These are phyloP conservation scores for Phascolomyces articulosus DNA, from an alignment of 371 early-diverging fungal species.

Conservation along the genomic window DNA sequence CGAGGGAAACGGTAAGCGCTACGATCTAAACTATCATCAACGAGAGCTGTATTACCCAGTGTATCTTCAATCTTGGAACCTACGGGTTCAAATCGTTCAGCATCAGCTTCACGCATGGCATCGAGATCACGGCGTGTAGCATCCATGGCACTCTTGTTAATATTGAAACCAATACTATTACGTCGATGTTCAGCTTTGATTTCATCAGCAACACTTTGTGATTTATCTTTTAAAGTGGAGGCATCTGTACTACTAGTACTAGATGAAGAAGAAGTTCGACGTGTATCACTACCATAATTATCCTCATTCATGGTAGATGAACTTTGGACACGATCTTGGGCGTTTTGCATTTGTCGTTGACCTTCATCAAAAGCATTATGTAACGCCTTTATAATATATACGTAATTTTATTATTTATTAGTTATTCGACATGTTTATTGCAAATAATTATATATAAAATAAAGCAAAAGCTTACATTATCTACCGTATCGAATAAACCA, in stretches of 20 bases:
- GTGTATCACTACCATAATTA: background rate
- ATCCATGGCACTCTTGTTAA: constrained; percentile 24
- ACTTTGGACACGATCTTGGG: background rate
- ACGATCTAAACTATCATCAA: constrained; percentile 17
- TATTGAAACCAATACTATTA: constrained; percentile 7
- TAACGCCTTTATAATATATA: background rate
- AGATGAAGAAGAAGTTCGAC: no score
- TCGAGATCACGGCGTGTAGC: constrained; percentile 18
- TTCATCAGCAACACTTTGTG: background rate
- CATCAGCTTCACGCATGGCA: constrained; percentile 15
- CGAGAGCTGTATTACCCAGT: constrained; percentile 17
- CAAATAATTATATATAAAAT: background rate
- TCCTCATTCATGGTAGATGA: background rate
- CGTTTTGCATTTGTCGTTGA: background rate
- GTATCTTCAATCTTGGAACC: constrained; percentile 25
- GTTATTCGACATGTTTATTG: no score
- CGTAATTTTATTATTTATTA: no score
- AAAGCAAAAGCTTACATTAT: constrained; percentile 9
- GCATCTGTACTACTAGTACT: background rate
- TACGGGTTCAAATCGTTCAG: constrained; percentile 20
- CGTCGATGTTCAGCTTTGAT: background rate
- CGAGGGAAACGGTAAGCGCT: background rate
- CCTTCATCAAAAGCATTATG: constrained; percentile 11
- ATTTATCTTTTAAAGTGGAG: background rate
- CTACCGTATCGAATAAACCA: constrained; percentile 1